These are phyloP conservation scores for Strobilomyces dryophilus DNA, from an alignment of 768 basidiomycete genomes.

Conservation along the genomic window DNA sequence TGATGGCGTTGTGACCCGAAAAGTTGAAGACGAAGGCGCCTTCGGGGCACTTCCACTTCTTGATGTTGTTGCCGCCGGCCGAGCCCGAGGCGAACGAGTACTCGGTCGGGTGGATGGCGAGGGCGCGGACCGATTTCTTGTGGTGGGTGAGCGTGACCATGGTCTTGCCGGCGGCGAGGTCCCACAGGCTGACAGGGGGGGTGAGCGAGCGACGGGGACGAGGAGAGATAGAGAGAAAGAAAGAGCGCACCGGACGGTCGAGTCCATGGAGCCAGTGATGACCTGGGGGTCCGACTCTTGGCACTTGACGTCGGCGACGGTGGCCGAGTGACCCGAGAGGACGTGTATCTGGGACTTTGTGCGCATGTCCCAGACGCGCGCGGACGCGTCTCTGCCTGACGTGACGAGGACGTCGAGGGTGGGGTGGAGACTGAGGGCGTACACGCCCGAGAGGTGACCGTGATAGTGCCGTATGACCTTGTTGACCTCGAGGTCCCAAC, in stretches of 20 bases:
- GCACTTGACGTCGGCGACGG: conserved; percentile 92
- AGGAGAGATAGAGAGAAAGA: no score
- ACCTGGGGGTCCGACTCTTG: conserved; percentile 98
- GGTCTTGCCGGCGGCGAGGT: conserved; percentile 95
- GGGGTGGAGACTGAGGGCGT: conserved; percentile 87
- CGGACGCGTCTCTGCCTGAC: conserved; percentile 92
- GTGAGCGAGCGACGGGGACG: background rate
- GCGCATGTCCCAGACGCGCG: conserved; percentile 99
- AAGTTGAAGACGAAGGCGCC: conserved; percentile 97
- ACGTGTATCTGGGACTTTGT: conserved; percentile 96
- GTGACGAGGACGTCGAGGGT: conserved; percentile 96
- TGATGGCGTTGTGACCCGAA: conserved; percentile 92
- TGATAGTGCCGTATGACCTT: conserved; percentile 99
- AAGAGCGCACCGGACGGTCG: conserved; percentile 72
- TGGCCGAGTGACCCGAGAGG: conserved; percentile 89
- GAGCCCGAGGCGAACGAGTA: conserved; percentile 95
- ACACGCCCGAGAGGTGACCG: conserved; percentile 97
- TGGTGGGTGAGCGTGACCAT: conserved; percentile 98
- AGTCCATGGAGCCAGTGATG: conserved; percentile 98
- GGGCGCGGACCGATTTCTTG: conserved; percentile 93
- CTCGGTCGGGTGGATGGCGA: conserved; percentile 94
- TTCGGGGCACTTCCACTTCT: conserved; percentile 99
- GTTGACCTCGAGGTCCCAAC: conserved; percentile 98
- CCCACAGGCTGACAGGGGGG: conserved; percentile 76
- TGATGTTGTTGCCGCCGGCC: conserved; percentile 99